Evolutionary conservation across 192 early-diverging fungal genomes (phyloP).

Genomic region (Backusella liffmaniae): DNA sequence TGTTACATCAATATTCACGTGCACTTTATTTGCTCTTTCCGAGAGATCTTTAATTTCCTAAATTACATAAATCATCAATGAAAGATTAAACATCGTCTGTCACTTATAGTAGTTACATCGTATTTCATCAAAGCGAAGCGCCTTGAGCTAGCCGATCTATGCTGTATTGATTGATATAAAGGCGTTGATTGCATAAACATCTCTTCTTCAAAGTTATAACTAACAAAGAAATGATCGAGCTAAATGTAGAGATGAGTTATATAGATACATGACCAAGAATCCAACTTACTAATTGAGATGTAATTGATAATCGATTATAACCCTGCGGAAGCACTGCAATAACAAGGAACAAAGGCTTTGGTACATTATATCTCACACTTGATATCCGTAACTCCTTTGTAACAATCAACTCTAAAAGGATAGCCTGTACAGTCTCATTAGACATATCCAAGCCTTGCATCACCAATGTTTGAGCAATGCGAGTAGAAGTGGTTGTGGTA

Average conservation of each 20-base stretch:
- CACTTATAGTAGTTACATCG: slow-evolving; percentile 10
- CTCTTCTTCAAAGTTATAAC: slow-evolving; percentile 30
- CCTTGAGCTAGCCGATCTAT: background rate
- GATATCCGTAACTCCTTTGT: slow-evolving; percentile 27
- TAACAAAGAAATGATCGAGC: slow-evolving; percentile 34
- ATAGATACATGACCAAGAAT: no score
- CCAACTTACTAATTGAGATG: slow-evolving; percentile 26
- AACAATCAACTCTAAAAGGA: slow-evolving; percentile 28
- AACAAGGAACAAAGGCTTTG: slow-evolving; percentile 25
- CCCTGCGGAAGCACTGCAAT: slow-evolving; percentile 27
- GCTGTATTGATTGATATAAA: background rate
- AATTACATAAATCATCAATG: background rate
- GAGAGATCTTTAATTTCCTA: slow-evolving; percentile 52
- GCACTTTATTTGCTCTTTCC: slow-evolving; percentile 39
- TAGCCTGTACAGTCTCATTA: slow-evolving; percentile 24
- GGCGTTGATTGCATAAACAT: slow-evolving; percentile 6
- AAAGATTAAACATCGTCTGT: background rate
- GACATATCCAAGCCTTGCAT: slow-evolving; percentile 21
- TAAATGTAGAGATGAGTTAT: background rate
- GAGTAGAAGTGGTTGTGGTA: background rate
- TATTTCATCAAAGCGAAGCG: slow-evolving; percentile 10
- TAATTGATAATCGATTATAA: slow-evolving; percentile 12
- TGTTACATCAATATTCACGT: slow-evolving; percentile 52
- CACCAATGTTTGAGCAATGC: slow-evolving; percentile 20
- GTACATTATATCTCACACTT: slow-evolving; percentile 24